Evolutionary conservation across 495 filamentous ascomycete species (phyloP), one percentile per base, ranked within the genome.

Genomic region (Wilcoxina mikolae): DNA sequence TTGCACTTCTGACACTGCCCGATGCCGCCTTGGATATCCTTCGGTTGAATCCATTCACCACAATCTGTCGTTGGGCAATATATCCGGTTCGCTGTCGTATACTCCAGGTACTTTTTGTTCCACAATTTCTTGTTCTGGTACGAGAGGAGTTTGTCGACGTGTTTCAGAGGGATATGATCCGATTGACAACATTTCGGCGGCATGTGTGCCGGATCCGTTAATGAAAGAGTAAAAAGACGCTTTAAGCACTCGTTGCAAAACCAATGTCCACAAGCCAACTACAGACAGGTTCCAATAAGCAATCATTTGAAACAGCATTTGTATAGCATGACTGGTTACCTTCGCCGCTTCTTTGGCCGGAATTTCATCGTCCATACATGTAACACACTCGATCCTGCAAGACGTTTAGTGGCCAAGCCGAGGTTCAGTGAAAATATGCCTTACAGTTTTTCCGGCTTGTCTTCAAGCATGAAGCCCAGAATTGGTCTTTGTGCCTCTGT

Each of bases 221-320:
- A 69, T 18, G 84, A 87, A 33, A 83, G 70, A 22, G 70, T 77
- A 66, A 91, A 93, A 57, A 79, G 74, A 18, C 79, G 76, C 60
- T 76, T 78, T 22, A 93, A 70, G 67, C 86, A 93, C 9, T 74
- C 61, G 52, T 82, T 70, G 66, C 86, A 93, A 82, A 85, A 87
- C 39, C 77, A 76, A 63, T 93, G 86, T 23, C 75, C 76, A 62
- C 86, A 93, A 54, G 76, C 73, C 38, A 89, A 76, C 59, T 54
- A 23, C 25, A 49, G 46, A 49, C 12, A 49, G 46, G 25, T 49
- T 49, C 24, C 39, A 43, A 43, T 43, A 43, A 43, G 39, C 39
- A 43, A 43, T 12, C 39, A 43, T 43, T 43, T 43, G 39, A 43
- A 43, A 18, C 4, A 43, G 17, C 17, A 43, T 43, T 5, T 43